Conservation (phyloP, 129 eudicot genomes). For the Rutidosis leptorrhynchoides region DNA sequence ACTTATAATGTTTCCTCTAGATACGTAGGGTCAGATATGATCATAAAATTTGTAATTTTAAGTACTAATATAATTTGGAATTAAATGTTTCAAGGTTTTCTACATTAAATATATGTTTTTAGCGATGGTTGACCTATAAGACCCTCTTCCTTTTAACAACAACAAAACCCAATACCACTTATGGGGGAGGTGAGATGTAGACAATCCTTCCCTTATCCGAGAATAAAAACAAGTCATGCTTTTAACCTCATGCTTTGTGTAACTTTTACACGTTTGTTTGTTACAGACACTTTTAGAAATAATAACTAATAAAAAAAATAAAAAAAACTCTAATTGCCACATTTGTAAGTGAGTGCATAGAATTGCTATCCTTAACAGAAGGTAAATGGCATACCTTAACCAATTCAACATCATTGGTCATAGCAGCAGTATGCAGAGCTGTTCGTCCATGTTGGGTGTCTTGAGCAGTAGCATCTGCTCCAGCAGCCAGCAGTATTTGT, state of each 20-base stretch:
- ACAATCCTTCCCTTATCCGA: too few relatives aligned
- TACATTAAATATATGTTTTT: not conserved
- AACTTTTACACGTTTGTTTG: not conserved
- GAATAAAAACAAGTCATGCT: too few relatives aligned
- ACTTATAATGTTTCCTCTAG: too few relatives aligned
- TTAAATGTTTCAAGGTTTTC: not conserved
- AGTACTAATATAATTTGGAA: not conserved
- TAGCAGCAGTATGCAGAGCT: slow-evolving; percentile 94
- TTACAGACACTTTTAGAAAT: not conserved
- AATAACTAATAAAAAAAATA: too few relatives aligned
- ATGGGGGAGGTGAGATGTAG: too few relatives aligned
- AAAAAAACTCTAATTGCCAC: not conserved
- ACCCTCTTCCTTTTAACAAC: not conserved
- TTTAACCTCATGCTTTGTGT: not conserved
- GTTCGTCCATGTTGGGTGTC: slow-evolving; percentile 80
- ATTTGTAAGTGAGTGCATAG: not conserved
- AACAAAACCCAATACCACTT: too few relatives aligned
- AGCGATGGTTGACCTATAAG: not conserved
- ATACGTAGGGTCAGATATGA: not conserved
- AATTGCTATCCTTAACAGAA: not conserved
- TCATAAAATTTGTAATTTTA: not conserved
- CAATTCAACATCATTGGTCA: slow-evolving; percentile 85
- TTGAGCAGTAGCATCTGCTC: slow-evolving; percentile 90
- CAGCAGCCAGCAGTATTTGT: slow-evolving; percentile 70
- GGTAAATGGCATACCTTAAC: slow-evolving; percentile 54